Evolutionary conservation across 2,329 filamentous ascomycete genomes (phyloP).

Genomic region (Juglanconis oblonga): DNA sequence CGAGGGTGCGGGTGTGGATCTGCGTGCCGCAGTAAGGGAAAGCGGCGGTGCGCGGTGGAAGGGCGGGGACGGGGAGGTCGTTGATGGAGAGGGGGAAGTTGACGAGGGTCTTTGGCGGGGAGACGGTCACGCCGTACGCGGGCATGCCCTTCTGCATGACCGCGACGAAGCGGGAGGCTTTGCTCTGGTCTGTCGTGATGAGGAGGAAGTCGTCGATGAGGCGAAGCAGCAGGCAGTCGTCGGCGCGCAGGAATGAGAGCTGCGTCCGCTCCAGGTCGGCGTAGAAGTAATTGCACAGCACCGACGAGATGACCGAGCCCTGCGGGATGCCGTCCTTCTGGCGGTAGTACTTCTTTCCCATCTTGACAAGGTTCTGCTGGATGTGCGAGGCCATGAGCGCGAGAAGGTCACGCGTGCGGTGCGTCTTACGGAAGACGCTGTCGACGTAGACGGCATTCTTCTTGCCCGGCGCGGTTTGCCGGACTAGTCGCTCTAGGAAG

Average conservation of each 20-base stretch:
- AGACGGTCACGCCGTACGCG: conserved; percentile 78
- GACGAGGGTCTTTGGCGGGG: conserved; percentile 72
- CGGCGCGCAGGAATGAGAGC: conserved; percentile 61
- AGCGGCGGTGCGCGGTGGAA: conserved; percentile 30
- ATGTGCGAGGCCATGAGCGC: conserved; percentile 76
- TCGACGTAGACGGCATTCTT: conserved; percentile 77
- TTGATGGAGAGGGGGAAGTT: conserved; percentile 72
- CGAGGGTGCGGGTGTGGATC: conserved; percentile 72
- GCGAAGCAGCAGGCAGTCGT: conserved; percentile 68
- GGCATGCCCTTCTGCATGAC: conserved; percentile 78
- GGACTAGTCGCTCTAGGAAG: conserved; percentile 45
- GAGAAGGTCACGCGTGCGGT: conserved; percentile 59
- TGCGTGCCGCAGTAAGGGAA: conserved; percentile 89
- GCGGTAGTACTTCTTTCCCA: conserved; percentile 84
- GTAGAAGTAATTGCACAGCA: conserved; percentile 95
- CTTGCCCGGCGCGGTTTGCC: conserved; percentile 39
- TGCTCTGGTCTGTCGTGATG: conserved; percentile 65
- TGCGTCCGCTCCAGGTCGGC: conserved; percentile 74
- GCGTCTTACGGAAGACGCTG: conserved; percentile 54
- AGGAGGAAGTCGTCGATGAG: conserved; percentile 93
- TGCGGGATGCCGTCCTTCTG: conserved; percentile 91
- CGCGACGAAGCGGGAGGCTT: conserved; percentile 71
- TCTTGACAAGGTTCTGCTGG: conserved; percentile 78
- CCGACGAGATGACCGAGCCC: conserved; percentile 81
- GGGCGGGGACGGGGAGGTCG: conserved; percentile 48